Base-by-base conservation (phyloP, 1,284 basidiomycete genomes). In the Papiliotrema laurentii region DNA sequence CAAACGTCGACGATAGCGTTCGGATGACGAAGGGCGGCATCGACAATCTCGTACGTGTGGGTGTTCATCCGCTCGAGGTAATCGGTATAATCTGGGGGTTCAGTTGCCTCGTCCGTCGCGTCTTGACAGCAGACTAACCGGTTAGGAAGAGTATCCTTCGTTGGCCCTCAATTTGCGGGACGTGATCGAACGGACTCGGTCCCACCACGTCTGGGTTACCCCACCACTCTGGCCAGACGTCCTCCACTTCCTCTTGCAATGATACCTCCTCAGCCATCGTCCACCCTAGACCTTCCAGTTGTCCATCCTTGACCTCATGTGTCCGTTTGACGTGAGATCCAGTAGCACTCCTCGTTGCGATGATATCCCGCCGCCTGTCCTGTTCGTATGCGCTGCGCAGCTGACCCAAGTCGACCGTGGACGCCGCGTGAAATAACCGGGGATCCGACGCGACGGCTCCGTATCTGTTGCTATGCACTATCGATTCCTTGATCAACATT, bases 31-130 rank as follows among this genome's bases (percentile, higher is more conserved):
- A 73, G 47, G 2, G 72, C 67, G 1, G 73, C 71, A 48, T 73
- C 71, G 33, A 72, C 64, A 39, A 73, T 68, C 48, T 73, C 71
- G 51, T 69, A 73, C 3, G 68, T 71, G 53, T 72, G 68, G 6
- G 70, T 68, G 55, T 73, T 72, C 69, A 72, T 72, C 9, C 70
- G 53, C 48, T 71, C 68, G 7, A 75, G 58, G 49, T 73, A 74
- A 51, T 74, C 72, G 6, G 54, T 54, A 43, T 69, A 72, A 33
- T 64, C 66, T 62, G 43, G 16, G 24, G 13, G 7, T 21, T 50
- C 35, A 41, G 54, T 25, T 4, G 6, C 21, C 33, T 36, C 19
- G 11, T 14, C 21, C 10, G 22, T 13, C 28, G 22, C 14, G 25
- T 21, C 11, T 18, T 21, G n/a, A 4, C 14, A 42, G 30, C 14